Conservation (phyloP, 2,329 filamentous ascomycete species). For the Tolypocladium inflatum region DNA sequence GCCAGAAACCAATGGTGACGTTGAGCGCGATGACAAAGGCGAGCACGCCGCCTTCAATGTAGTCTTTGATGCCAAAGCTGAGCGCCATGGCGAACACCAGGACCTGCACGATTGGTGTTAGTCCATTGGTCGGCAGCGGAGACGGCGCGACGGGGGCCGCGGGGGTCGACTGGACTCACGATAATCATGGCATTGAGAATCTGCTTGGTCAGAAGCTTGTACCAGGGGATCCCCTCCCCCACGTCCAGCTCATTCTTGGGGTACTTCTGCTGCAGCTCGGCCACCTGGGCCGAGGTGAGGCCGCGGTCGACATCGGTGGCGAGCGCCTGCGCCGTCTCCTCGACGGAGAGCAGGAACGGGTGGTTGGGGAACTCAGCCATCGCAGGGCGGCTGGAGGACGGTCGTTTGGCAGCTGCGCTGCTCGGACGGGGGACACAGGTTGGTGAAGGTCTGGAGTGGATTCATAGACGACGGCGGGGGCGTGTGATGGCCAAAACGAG, state of each 20-base stretch:
- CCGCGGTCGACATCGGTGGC: conserved; percentile 58
- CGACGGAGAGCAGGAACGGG: conserved; percentile 50
- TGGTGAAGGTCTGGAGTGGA: conserved; percentile 4
- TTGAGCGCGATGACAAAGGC: conserved; percentile 60
- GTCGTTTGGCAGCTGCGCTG: conserved; percentile 4
- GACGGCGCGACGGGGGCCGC: not conserved
- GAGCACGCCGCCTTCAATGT: conserved; percentile 59
- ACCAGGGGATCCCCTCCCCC: conserved; percentile 55
- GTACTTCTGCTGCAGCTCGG: conserved; percentile 47
- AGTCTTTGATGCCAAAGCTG: conserved; percentile 57
- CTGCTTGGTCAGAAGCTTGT: conserved; percentile 65
- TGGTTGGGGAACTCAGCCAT: conserved; percentile 39
- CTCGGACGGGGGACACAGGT: conserved; percentile 7
- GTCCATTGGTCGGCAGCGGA: not conserved
- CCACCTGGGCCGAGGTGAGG: conserved; percentile 50
- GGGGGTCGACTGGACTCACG: conserved; percentile 27
- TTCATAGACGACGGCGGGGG: conserved; percentile 11
- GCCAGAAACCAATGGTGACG: conserved; percentile 57
- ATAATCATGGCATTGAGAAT: conserved; percentile 72
- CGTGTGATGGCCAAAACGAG: conserved; percentile 1
- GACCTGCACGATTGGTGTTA: conserved; percentile 38
- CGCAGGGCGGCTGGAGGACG: conserved; percentile 6
- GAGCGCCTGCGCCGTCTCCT: conserved; percentile 53
- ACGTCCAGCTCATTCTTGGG: conserved; percentile 64
- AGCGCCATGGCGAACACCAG: conserved; percentile 69